Evolutionary conservation across 352 stramenopile genomes (phyloP), one percentile per base, ranked within the genome.

Genomic region (Phytopythium boreale): DNA sequence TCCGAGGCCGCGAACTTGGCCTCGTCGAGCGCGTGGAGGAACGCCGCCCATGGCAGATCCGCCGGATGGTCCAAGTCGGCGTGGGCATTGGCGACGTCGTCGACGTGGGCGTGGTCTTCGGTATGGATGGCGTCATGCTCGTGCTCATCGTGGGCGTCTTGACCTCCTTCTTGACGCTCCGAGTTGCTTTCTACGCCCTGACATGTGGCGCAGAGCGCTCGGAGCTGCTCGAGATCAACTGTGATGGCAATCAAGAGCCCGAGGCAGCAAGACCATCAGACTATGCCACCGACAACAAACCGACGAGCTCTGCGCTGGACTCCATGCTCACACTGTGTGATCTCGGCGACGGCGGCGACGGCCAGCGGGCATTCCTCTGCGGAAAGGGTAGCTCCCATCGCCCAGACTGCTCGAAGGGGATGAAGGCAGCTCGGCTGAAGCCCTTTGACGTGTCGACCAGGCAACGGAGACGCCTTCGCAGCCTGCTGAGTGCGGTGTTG

Each of bases 261-360:
- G 10, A 6, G 43, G 20, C 20, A 49, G 26, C 7, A 12, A 22
- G 3, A 2, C 43, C 20, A 5, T 49, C 20, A 49, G 43, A 14
- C 10, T 4, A 4, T 15, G 19, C 26, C 6, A n/a, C 6, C 14
- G 43, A 3, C 26, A 14, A 3, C 8, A 26, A 24, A 10, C 5
- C 43, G 2, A 50, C 39, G 19, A 12, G 5, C 2, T 52, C 17
- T 26, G 26, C 20, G 24, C 9, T 36, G 31, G 31, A 8, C 8
- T 39, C 7, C 39, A 12, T n/a, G 51, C 72, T 56, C 61, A 86
- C 82, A 77, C 50, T 87, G 72, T n/a, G 75, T 86, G 65, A 88
- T 77, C 62, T 84, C 75, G 0, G 75, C 71, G 15, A 88, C 80
- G 22, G 75, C 79, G 4, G 78, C 75, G 39, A 89, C 70, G 14